A percentile compares a stretch with the other conserved stretches of the same genome.
Conservation (phyloP, 305 asterid species). For the Andrographis paniculata region DNA sequence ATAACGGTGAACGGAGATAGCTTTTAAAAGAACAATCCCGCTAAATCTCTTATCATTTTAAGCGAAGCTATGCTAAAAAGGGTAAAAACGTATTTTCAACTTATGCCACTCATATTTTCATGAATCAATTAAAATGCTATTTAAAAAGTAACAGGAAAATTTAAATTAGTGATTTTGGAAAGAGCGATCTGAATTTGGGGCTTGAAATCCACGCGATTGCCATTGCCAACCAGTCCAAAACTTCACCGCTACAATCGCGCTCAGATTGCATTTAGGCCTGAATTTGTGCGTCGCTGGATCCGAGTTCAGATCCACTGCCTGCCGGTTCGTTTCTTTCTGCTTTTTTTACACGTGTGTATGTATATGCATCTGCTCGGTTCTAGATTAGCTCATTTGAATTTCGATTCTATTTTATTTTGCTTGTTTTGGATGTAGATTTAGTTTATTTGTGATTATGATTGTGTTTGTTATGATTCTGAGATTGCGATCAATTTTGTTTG, state of each 20-base stretch:
- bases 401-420: background rate
- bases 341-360: background rate
- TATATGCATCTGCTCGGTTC: background rate
- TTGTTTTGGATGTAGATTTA: too few relatives aligned
- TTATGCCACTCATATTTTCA: too few relatives aligned
- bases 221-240: background rate
- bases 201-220: slow-evolving; percentile 10
- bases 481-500: too few relatives aligned
- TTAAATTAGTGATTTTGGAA: too few relatives aligned
- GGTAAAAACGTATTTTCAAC: too few relatives aligned
- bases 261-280: slow-evolving; percentile 21
- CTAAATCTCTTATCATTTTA: too few relatives aligned
- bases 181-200: background rate
- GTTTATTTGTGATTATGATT: background rate
- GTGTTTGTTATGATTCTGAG: too few relatives aligned
- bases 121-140: too few relatives aligned
- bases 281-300: slow-evolving; percentile 9
- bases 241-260: background rate
- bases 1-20: too few relatives aligned
- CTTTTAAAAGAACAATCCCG: too few relatives aligned
- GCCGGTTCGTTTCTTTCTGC: slow-evolving; percentile 14
- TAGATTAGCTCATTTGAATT: slow-evolving; percentile 2
- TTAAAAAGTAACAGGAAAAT: background rate
- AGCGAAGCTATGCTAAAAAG: too few relatives aligned
- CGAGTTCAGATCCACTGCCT: slow-evolving; percentile 19